These are phyloP conservation scores for Populus hybrid DNA, from an alignment of 441 rosid genomes.

Conservation along the genomic window DNA sequence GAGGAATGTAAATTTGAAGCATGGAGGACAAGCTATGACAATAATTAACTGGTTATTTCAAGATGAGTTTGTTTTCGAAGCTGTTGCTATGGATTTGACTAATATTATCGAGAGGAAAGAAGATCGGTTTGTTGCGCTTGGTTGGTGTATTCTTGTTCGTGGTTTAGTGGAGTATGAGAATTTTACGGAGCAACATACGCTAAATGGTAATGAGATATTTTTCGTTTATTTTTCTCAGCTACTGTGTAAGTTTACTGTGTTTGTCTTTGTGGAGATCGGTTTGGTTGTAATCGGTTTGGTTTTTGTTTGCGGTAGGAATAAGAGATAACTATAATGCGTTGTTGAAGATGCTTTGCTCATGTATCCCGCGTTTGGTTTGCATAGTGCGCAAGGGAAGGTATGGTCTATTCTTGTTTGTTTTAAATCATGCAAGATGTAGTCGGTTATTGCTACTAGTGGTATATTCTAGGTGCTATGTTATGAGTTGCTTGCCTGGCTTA, in stretches of 20 bases:
- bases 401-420: conserved; percentile 10
- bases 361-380: conserved; percentile 43
- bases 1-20: conserved; percentile 54
- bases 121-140: conserved; percentile 67
- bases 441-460: not conserved
- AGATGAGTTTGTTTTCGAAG: conserved; percentile 61
- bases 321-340: conserved; percentile 54
- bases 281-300: not conserved
- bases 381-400: conserved; percentile 75
- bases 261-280: not conserved
- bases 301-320: conserved; percentile 45
- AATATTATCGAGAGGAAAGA: conserved; percentile 51
- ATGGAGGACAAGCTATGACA: conserved; percentile 48
- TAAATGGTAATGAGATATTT: conserved; percentile 51
- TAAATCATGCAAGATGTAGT: conserved; percentile 6
- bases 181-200: conserved; percentile 35
- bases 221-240: conserved; percentile 3
- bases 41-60: conserved; percentile 72
- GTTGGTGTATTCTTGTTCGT: conserved; percentile 90
- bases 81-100: conserved; percentile 42
- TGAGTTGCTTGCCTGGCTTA: not conserved
- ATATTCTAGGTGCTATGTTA: not conserved
- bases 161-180: conserved; percentile 54
- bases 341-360: conserved; percentile 60
- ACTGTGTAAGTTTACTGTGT: not conserved